Evolutionary conservation across 2,329 filamentous ascomycete species (phyloP).

Genomic region (Berkeleyomyces rouxiae): DNA sequence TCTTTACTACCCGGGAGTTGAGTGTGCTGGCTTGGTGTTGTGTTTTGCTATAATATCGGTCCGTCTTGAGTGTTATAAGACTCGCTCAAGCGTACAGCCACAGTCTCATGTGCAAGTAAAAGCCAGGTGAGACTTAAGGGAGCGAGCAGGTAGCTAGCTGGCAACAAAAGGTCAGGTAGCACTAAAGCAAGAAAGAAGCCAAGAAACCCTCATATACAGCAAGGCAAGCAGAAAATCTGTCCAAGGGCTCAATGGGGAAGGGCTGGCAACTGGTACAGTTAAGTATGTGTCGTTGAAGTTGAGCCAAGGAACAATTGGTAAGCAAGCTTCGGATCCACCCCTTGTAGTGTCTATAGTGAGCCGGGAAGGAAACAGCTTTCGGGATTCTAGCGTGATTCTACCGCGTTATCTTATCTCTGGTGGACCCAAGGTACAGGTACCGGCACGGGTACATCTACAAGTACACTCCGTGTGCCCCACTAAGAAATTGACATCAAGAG

Average conservation of each 20-base stretch:
- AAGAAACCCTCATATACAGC: background rate
- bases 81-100: background rate
- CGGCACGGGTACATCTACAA: background rate
- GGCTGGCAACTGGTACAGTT: background rate
- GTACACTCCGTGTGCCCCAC: background rate
- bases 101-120: background rate
- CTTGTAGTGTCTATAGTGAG: background rate
- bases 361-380: background rate
- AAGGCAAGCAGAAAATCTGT: background rate
- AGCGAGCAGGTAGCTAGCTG: background rate
- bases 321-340: background rate
- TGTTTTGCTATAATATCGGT: background rate
- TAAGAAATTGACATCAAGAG: background rate
- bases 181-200: background rate
- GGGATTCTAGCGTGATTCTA: background rate
- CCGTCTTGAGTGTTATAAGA: background rate
- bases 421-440: background rate
- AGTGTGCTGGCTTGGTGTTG: background rate
- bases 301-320: background rate
- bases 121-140: background rate
- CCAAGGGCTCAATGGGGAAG: background rate
- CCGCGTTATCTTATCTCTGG: conserved; percentile 1
- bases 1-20: background rate
- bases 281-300: background rate
- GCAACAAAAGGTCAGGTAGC: background rate